Percentiles rank a stretch among this genome's conserved stretches.
These are phyloP conservation scores for Symbiodinium pilosum DNA, from an alignment of 73 alveolate species.

Conservation along the genomic window DNA sequence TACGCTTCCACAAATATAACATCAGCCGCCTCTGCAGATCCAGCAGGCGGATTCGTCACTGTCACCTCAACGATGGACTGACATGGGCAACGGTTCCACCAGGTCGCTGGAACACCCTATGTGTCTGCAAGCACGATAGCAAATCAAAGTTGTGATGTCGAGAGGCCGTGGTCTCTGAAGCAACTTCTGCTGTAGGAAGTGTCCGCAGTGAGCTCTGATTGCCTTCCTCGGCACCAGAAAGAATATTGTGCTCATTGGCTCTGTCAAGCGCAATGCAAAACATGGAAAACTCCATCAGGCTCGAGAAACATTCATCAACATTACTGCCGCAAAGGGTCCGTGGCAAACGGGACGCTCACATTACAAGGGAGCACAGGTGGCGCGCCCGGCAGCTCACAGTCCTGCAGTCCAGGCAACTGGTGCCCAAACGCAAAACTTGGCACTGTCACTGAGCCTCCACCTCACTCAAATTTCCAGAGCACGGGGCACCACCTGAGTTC, in stretches of 20 bases:
- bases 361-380: constrained; percentile 47
- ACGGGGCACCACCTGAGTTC: constrained; percentile 56
- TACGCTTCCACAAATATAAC: too few species aligned
- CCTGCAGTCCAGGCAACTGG: neutral
- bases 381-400: constrained; percentile 71
- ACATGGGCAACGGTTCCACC: neutral
- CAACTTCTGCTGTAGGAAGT: too few species aligned
- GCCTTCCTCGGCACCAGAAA: neutral
- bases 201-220: neutral
- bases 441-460: constrained; percentile 30
- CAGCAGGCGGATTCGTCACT: constrained; percentile 21
- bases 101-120: neutral
- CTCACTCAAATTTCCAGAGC: constrained; percentile 33
- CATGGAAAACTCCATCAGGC: too few species aligned
- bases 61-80: neutral
- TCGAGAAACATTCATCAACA: neutral
- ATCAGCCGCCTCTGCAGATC: constrained; percentile 8
- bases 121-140: too few species aligned
- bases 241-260: neutral
- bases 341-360: constrained; percentile 9
- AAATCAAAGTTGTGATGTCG: too few species aligned
- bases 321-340: neutral
- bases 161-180: too few species aligned
- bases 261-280: neutral
- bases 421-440: neutral